Conservation (phyloP, 208 protist species). For the Phytomonas francai region DNA sequence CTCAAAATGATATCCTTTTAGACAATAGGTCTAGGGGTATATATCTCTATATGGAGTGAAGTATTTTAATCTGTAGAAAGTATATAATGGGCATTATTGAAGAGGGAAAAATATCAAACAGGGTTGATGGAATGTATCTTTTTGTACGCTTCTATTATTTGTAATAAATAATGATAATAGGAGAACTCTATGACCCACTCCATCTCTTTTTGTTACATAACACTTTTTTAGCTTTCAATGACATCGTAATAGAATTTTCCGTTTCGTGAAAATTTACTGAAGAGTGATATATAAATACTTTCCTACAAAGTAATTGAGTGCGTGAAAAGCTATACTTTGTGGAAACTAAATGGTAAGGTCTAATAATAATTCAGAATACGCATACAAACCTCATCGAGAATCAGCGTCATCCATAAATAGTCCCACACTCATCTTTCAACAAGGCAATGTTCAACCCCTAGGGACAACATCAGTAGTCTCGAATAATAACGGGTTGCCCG, state of each 20-base stretch:
- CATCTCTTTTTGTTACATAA: not conserved
- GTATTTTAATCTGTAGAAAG: not conserved
- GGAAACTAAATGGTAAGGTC: not conserved
- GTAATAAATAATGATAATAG: too few relatives aligned
- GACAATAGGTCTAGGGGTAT: not conserved
- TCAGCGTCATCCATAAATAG: not conserved
- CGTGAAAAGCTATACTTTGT: not conserved
- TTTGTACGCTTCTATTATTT: too few relatives aligned
- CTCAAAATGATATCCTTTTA: not conserved
- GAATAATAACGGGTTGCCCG: too few relatives aligned
- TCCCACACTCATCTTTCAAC: not conserved
- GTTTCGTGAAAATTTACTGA: not conserved
- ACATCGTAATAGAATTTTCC: not conserved
- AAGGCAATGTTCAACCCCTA: not conserved
- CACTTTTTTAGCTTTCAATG: not conserved
- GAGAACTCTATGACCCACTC: not conserved
- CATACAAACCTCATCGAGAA: not conserved
- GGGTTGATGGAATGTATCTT: too few relatives aligned
- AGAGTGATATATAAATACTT: not conserved
- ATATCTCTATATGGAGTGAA: not conserved
- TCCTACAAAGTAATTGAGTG: not conserved
- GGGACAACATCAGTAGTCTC: not conserved
- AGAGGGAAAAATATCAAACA: too few relatives aligned
- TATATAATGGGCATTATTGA: too few relatives aligned
- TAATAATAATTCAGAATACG: not conserved